A percentile compares a stretch with the other conserved stretches of the same genome.
phyloP scores from a whole-genome alignment of 768 basidiomycete species.

The Termitomyces sp. region DNA sequence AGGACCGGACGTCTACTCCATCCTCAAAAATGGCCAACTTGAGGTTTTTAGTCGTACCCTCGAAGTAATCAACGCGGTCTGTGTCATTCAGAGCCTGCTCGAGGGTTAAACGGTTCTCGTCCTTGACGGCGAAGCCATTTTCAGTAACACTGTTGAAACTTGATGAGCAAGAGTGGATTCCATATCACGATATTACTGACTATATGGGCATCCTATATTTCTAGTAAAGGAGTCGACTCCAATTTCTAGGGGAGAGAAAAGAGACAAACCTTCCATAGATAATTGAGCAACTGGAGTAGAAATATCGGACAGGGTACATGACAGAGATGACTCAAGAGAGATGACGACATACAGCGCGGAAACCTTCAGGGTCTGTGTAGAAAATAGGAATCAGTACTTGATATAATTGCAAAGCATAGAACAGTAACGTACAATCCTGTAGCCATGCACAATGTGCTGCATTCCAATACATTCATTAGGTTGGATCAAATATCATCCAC shows the following conservation, averaged over 20 bases:
- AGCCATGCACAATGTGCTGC: constrained; percentile 61
- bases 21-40: constrained; percentile 57
- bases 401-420: not conserved
- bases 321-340: not conserved
- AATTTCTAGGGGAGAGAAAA: not conserved
- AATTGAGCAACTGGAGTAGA: constrained; percentile 48
- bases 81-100: constrained; percentile 50
- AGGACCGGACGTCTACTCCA: constrained; percentile 55
- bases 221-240: constrained; percentile 20
- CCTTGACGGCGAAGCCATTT: constrained; percentile 68
- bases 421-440: constrained; percentile 47
- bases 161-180: not conserved
- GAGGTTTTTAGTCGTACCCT: constrained; percentile 49
- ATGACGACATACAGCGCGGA: constrained; percentile 44
- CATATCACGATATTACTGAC: constrained; percentile 17
- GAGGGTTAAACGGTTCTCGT: constrained; percentile 48
- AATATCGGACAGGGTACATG: not conserved
- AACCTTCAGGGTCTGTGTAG: constrained; percentile 54
- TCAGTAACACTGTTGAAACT: constrained; percentile 52
- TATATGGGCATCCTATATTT: constrained; percentile 37
- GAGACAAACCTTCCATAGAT: constrained; percentile 55
- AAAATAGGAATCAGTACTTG: not conserved
- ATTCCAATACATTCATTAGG: not conserved
- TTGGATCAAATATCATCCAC: no score
- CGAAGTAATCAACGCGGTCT: constrained; percentile 67